Conservation (phyloP, 345 rosid species). For the Eucalyptus polyanthemos region DNA sequence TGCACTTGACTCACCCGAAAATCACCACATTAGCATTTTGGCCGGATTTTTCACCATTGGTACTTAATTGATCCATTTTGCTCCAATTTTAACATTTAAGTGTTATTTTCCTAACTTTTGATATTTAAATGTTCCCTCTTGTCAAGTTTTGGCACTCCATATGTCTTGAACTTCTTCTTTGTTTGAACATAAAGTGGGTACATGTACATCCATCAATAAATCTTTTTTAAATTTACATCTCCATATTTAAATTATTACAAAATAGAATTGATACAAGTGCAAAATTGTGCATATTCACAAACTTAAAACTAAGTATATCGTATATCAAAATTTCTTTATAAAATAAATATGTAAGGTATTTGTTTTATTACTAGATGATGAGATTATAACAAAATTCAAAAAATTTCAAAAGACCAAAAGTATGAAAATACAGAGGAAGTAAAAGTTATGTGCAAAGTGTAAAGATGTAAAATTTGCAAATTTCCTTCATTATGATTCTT, state of each 20-base stretch:
- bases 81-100: rapidly evolving
- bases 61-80: rapidly evolving
- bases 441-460: not conserved
- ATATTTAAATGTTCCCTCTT: rapidly evolving
- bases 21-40: rapidly evolving
- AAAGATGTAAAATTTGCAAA: not conserved
- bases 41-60: rapidly evolving
- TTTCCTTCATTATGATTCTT: not conserved
- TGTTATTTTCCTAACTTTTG: rapidly evolving
- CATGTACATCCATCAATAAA: too few relatives aligned
- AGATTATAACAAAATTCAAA: not conserved
- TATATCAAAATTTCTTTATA: not conserved
- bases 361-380: not conserved
- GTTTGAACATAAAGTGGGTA: not conserved
- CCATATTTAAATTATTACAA: not conserved
- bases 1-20: too few relatives aligned
- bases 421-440: not conserved
- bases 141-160: too few relatives aligned
- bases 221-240: not conserved
- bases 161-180: rapidly evolving
- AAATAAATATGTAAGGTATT: not conserved
- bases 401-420: not conserved
- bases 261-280: not conserved
- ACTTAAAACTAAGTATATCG: not conserved
- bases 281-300: not conserved